Evolutionary conservation across 1,284 basidiomycete genomes (phyloP).

Genomic region (Rhodofomes roseus): DNA sequence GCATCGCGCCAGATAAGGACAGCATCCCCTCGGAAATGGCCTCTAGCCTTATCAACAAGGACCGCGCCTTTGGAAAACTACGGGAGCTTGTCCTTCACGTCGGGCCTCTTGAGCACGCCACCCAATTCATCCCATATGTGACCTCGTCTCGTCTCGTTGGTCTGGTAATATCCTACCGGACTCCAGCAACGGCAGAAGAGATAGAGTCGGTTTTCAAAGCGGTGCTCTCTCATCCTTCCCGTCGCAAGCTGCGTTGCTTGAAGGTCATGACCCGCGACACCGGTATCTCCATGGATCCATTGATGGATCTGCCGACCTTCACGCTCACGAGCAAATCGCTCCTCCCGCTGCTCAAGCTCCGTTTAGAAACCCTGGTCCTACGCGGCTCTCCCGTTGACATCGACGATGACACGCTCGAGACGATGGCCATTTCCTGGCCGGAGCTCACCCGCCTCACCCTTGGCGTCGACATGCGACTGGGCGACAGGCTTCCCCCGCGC

Average conservation of each 20-base stretch:
- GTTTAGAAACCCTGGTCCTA: not conserved
- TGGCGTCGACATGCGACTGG: not conserved
- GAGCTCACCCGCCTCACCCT: not conserved
- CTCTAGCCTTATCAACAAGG: not conserved
- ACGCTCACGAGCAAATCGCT: not conserved
- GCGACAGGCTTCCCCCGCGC: not conserved
- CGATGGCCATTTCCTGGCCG: slow-evolving; percentile 3
- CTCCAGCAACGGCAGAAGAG: not conserved
- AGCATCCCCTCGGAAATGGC: too few species aligned
- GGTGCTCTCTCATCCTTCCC: not conserved
- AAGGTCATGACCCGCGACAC: not conserved
- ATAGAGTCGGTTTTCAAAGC: not conserved
- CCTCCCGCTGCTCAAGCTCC: not conserved
- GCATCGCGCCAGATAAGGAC: too few species aligned
- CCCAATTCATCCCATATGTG: not conserved
- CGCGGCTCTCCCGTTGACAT: slow-evolving; percentile 4
- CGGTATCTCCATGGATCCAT: not conserved
- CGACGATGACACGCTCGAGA: not conserved
- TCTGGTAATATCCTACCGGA: not conserved
- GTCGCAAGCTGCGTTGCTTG: not conserved
- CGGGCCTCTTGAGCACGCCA: not conserved
- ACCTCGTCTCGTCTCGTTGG: not conserved
- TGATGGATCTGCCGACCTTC: not conserved
- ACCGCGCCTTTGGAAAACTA: not conserved
- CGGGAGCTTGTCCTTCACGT: not conserved